A percentile compares a stretch with the other conserved stretches of the same genome.
These are phyloP conservation scores for Sphaerobolus stellatus DNA, from an alignment of 1,284 basidiomycete genomes.

Conservation along the genomic window DNA sequence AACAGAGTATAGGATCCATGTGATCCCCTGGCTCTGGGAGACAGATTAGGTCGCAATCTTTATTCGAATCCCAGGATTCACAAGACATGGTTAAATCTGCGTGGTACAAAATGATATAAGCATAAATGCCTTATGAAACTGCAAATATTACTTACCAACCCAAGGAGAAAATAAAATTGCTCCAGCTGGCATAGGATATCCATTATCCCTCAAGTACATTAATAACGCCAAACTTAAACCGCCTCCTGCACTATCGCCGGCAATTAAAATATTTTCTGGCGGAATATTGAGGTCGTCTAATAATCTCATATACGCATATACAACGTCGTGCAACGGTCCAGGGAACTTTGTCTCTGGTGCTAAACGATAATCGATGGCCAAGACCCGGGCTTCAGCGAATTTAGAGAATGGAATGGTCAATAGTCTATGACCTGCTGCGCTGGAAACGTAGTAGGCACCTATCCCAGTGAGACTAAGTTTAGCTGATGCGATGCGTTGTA, in stretches of 20 bases:
- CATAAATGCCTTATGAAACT: slow-evolving; percentile 84
- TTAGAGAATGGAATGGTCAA: slow-evolving; percentile 93
- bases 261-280: slow-evolving; percentile 80
- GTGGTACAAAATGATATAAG: slow-evolving; percentile 57
- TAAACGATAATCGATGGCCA: slow-evolving; percentile 89
- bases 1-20: background rate
- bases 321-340: slow-evolving; percentile 85
- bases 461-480: too few species aligned
- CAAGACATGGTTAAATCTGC: slow-evolving; percentile 5
- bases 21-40: slow-evolving; percentile 20
- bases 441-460: slow-evolving; percentile 94
- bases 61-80: slow-evolving; percentile 66
- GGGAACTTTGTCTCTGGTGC: slow-evolving; percentile 97
- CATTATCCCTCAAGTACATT: slow-evolving; percentile 68
- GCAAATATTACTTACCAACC: slow-evolving; percentile 95
- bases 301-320: too few species aligned
- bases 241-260: slow-evolving; percentile 94
- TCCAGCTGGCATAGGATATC: slow-evolving; percentile 82
- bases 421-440: slow-evolving; percentile 89
- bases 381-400: slow-evolving; percentile 89
- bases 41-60: slow-evolving; percentile 61
- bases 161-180: slow-evolving; percentile 85
- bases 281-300: too few species aligned
- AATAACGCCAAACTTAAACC: slow-evolving; percentile 83
- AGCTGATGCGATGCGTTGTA: background rate